A percentile compares a stretch with the other conserved stretches of the same genome.
Evolutionary conservation across 2,329 filamentous ascomycete genomes (phyloP).

Genomic region (Rhexocercosporidium sp.): DNA sequence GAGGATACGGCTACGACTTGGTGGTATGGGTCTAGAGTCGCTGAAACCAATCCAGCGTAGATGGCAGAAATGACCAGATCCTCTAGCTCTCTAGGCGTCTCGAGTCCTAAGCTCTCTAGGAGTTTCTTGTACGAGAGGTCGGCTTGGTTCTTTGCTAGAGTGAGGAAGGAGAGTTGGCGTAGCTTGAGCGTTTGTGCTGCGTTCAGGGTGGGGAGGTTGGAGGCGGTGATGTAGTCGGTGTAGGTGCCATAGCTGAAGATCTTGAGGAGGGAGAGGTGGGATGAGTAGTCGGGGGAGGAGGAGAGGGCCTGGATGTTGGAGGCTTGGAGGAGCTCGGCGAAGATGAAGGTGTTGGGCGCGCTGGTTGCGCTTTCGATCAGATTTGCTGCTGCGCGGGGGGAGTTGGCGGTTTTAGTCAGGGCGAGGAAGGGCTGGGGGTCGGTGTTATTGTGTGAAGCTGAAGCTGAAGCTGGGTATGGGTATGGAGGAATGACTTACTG

Average conservation of each 20-base stretch:
- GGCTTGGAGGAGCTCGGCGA: constrained; percentile 87
- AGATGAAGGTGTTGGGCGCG: constrained; percentile 88
- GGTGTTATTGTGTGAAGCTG: background rate
- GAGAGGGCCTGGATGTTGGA: constrained; percentile 78
- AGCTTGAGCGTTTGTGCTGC: constrained; percentile 81
- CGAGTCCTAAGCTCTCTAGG: constrained; percentile 68
- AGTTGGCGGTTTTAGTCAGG: constrained; percentile 83
- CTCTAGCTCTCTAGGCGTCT: constrained; percentile 75
- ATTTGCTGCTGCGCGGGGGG: constrained; percentile 83
- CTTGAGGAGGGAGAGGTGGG: constrained; percentile 74
- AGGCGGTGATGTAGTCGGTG: constrained; percentile 66
- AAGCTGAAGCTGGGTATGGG: background rate
- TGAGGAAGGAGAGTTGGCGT: constrained; percentile 86
- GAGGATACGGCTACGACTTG: constrained; percentile 78
- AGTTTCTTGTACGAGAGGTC: constrained; percentile 78
- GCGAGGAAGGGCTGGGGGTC: constrained; percentile 81
- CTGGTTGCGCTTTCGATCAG: constrained; percentile 88
- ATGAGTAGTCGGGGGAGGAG: constrained; percentile 63
- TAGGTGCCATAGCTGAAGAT: constrained; percentile 95
- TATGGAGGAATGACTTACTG: constrained; percentile 52
- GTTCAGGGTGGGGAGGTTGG: constrained; percentile 71
- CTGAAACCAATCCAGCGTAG: constrained; percentile 82
- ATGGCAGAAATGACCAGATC: constrained; percentile 85
- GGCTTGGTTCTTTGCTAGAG: constrained; percentile 70
- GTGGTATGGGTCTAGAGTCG: constrained; percentile 80